Evolutionary conservation across 768 basidiomycete species (phyloP), one percentile per base, ranked within the genome.

Genomic region (Arthromyces matolae): DNA sequence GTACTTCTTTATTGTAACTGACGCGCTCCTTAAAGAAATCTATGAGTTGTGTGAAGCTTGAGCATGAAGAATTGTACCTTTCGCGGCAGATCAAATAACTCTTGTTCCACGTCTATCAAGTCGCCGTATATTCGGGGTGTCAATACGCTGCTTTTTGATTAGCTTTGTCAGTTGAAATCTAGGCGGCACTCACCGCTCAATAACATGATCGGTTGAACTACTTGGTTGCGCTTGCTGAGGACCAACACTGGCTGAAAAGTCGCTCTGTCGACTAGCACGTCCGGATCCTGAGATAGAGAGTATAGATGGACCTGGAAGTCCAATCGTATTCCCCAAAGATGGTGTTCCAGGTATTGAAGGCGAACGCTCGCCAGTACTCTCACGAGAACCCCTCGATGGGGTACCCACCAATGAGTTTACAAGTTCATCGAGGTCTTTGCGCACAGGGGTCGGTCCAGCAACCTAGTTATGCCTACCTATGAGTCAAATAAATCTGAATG

Each of bases 71-170:
- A 10, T 46, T 20, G 25, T 9, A 91, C 93, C 72, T 87, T 91
- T 59, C 86, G 83, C 2, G 93, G 93, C 9, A 93, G 69, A 57
- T 94, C 93, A 56, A 91, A 95, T 5, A 96, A 70, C 60, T 96
- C 93, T 59, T 91, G 84, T 54, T 93, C 89, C 14, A 89, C 76
- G 55, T 95, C 90, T 41, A 95, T 79, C n/a, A 93, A 75, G 60
- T 91, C 89, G n/a, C 79, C 78, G 34, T 82, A 71, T 24, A 78
- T 73, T 34, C 86, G 76, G 9, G 84, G 82, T 4, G 78, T 81
- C 59, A 89, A 71, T 36, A 71, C 71, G 48, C 86, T 89, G 27
- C 5, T 22, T 10, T 43, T 43, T 37, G 7, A 7, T 34, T 27
- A 12, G 27, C 16, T 5, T 53, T 34, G 41, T 37, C 28, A 4